Evolutionary conservation across 106 monocot genomes (phyloP).

Genomic region (Allium fistulosum): DNA sequence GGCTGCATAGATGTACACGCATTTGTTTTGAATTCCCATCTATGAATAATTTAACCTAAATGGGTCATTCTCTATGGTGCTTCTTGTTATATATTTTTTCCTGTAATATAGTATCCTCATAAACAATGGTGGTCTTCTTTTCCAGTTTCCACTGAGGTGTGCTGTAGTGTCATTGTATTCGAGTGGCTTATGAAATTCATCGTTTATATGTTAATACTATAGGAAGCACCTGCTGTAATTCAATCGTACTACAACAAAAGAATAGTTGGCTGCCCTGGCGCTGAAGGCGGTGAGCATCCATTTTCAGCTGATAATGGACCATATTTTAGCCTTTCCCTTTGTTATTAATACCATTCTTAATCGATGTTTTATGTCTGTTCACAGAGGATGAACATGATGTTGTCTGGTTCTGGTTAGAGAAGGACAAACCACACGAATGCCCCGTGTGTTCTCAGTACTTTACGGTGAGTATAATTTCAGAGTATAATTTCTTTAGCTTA

Average conservation of each 20-base stretch:
- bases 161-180: no score
- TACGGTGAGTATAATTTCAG: constrained; percentile 45
- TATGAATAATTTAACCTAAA: no score
- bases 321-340: background rate
- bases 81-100: no score
- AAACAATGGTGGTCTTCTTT: no score
- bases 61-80: no score
- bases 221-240: constrained; percentile 88
- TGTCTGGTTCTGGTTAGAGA: constrained; percentile 94
- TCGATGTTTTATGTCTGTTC: constrained; percentile 1
- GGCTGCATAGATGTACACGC: no score
- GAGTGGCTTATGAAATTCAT: no score
- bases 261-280: constrained; percentile 89
- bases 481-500: constrained; percentile 5
- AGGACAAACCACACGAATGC: constrained; percentile 89
- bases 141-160: no score
- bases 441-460: constrained; percentile 91
- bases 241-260: constrained; percentile 78
- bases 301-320: background rate
- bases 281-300: constrained; percentile 65
- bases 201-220: background rate
- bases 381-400: constrained; percentile 97
- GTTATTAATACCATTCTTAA: background rate
- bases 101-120: no score
- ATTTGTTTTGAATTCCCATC: no score